These are phyloP conservation scores for Poa pratensis DNA, from an alignment of 176 grass and related monocot genomes.

Conservation along the genomic window DNA sequence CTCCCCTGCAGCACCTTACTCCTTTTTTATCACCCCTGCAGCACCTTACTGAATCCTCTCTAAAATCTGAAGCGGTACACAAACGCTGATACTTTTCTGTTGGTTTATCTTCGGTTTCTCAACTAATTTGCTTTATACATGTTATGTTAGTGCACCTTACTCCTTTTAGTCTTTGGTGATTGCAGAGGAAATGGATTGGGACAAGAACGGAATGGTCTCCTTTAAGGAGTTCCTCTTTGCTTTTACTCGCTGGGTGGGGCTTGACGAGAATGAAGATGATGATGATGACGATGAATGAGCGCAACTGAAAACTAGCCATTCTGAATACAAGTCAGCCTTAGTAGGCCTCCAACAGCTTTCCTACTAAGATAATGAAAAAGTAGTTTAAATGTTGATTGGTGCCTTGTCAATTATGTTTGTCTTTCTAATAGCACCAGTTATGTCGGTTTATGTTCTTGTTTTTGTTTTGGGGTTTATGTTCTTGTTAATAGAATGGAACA, in stretches of 20 bases:
- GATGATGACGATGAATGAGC: slow-evolving; percentile 39
- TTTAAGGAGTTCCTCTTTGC: slow-evolving; percentile 99
- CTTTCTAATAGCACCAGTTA: background rate
- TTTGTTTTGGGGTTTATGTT: no score
- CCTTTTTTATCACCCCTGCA: background rate
- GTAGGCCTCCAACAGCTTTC: slow-evolving; percentile 24
- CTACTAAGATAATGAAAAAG: slow-evolving; percentile 27
- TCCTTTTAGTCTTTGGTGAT: slow-evolving; percentile 15
- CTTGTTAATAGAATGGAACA: slow-evolving; percentile 40
- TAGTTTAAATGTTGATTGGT: slow-evolving; percentile 32
- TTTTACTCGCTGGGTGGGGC: slow-evolving; percentile 93
- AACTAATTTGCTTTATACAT: background rate
- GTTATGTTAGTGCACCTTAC: background rate
- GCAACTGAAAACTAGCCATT: slow-evolving; percentile 14
- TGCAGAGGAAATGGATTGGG: slow-evolving; percentile 99
- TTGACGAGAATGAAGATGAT: slow-evolving; percentile 78
- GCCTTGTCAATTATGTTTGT: slow-evolving; percentile 6
- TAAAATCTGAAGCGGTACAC: background rate
- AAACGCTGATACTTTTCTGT: background rate
- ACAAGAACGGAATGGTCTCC: slow-evolving; percentile 94
- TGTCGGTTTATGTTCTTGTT: slow-evolving; percentile 38
- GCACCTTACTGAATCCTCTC: background rate
- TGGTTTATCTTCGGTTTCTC: slow-evolving; percentile 15
- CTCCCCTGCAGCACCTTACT: background rate
- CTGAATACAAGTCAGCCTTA: slow-evolving; percentile 23